Evolutionary conservation across 1,139 yeast genomes (phyloP).

Genomic region (Pichia sp.): DNA sequence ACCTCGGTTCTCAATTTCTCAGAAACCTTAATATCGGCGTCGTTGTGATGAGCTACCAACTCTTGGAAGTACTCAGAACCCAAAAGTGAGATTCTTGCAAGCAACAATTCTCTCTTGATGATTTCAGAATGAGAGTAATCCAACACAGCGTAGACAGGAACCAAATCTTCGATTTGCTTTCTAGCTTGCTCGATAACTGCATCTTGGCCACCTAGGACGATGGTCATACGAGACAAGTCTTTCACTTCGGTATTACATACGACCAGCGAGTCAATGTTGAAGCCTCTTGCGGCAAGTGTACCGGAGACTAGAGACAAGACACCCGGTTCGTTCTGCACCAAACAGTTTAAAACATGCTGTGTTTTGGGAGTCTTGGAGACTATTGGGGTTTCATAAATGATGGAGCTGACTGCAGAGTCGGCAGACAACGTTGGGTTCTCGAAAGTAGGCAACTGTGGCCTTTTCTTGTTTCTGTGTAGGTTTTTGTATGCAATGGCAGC

Average conservation of each 20-base stretch:
- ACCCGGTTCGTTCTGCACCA: conserved; percentile 98
- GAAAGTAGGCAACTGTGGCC: conserved; percentile 92
- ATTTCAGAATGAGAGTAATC: conserved; percentile 90
- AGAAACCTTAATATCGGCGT: conserved; percentile 41
- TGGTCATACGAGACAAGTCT: conserved; percentile 94
- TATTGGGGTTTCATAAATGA: conserved; percentile 87
- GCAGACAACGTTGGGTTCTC: conserved; percentile 96
- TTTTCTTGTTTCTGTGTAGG: conserved; percentile 75
- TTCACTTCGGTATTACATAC: conserved; percentile 96
- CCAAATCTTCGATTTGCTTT: conserved; percentile 94
- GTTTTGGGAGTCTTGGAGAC: conserved; percentile 64
- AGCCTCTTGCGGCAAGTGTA: conserved; percentile 95
- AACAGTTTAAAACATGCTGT: conserved; percentile 89
- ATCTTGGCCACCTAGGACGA: conserved; percentile 89
- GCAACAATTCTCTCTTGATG: conserved; percentile 81
- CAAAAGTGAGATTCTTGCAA: conserved; percentile 85
- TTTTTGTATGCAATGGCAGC: conserved; percentile 94
- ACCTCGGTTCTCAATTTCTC: conserved; percentile 46
- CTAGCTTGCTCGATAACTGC: conserved; percentile 98
- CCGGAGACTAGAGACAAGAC: conserved; percentile 91
- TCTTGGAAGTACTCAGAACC: conserved; percentile 98
- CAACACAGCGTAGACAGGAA: conserved; percentile 95
- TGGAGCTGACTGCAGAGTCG: conserved; percentile 91
- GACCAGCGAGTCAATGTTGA: conserved; percentile 93
- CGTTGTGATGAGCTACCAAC: conserved; percentile 79